Base-by-base conservation (phyloP, 2,329 filamentous ascomycete genomes). In the Verticillium nubilum region DNA sequence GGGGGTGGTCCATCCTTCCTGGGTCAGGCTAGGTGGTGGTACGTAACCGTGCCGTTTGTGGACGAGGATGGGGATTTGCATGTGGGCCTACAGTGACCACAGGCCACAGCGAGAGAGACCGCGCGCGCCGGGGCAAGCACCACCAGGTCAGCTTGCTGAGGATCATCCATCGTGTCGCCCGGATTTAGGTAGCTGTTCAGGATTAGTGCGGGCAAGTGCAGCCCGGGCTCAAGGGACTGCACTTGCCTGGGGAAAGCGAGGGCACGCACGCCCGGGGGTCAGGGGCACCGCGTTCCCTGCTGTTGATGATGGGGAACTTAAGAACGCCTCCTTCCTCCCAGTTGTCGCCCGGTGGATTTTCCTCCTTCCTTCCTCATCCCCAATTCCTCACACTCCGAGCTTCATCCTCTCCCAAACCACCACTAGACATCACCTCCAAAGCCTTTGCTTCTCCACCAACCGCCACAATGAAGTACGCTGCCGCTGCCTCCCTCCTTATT, bases 391-490 rank as follows among this genome's bases (percentile, higher is more conserved):
- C n/a, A n/a, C n/a, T 2, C 52, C 12, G 9, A 29, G 25, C 52
- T 29, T 17, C 27, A 28, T 23, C 52, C n/a, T 17, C 26, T 4
- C 52, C 28, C 52, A 29, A 19, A 29, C 25, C 25, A 3, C 6
- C 7, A 23, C 52, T 27, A 5, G 4, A 25, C 52, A 13, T 28
- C 52, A 29, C 52, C 9, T 29, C 15, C 25, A 53, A 27, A 53
- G 25, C 52, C 26, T 29, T 53, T 28, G 25, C 52, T 53, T 19
- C 52, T 29, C 52, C 17, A 15, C 15, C 52, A 53, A 53, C 27
- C 52, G n/a, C 37, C 61, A 70, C 65, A 13, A 73, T 73, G 71
- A 69, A 70, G 66, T 66, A 67, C 67, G 66, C 68, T 58, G 64
- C 66, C 56, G 35, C 66, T 64, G 35, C 63, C 23, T 52, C 66